Base-by-base conservation (phyloP, 2,329 filamentous ascomycete genomes). In the Ophiostoma perfectum region DNA sequence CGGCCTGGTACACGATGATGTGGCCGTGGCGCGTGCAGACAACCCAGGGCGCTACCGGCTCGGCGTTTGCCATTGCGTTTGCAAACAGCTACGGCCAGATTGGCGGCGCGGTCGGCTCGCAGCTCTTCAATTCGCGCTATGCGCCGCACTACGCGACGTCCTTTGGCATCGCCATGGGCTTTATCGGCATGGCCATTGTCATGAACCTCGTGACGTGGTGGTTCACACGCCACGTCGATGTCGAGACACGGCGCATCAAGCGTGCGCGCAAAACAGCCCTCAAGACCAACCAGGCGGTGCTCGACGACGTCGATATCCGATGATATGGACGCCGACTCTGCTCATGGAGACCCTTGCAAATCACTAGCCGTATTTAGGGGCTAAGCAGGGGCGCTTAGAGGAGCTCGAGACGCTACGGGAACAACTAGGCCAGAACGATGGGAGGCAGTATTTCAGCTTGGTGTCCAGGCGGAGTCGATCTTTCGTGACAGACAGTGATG, bases 1-100 rank as follows among this genome's bases (percentile, higher is more conserved):
- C 73, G 38, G 78, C 76, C 68, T 73, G 80, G 78, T 83, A 78
- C 71, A 79, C 81, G 0, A 76, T 82, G 68, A 83, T 83, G 81
- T 81, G 81, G 82, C 81, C 81, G 18, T 83, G 81, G 81, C 78
- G 81, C 4, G 80, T 82, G 0, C 81, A 81, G 73, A 82, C 80
- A 6, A 82, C 78, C 0, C 77, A 75, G 63, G 72, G 79, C 3
- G 79, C 81, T 1, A 83, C 81, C 0, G 81, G 81, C 0, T 82
- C 81, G 0, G 81, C 81, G 0, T 83, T 83, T 72, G 78, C 80
- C 1, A 82, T 83, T 68, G 81, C 78, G 0, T 83, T 83, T 69
- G 80, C 81, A 65, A 83, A 82, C 70, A 80, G 78, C 66, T 81
- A 82, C 72, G 81, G 81, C 0, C 81, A 83, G 71, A 81, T 83